Conservation (phyloP, 306 rosid species). For the Cucurbita maxima region DNA sequence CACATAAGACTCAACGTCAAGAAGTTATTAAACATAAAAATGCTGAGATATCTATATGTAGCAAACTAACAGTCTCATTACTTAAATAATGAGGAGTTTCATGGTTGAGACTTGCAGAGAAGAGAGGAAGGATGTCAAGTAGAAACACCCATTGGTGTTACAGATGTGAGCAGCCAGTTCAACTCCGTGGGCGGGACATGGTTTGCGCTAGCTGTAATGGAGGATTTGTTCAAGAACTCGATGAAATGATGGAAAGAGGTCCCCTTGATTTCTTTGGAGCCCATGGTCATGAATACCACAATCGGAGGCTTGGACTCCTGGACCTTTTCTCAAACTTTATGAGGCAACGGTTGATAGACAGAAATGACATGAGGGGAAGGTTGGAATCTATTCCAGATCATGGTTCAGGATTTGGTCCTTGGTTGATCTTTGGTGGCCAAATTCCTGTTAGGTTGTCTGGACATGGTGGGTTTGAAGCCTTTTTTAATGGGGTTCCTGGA, state of each 20-base stretch:
- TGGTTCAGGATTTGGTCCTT: slow-evolving; percentile 14
- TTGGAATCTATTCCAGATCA: slow-evolving; percentile 3
- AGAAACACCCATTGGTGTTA: slow-evolving; percentile 15
- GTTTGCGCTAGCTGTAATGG: slow-evolving; percentile 10
- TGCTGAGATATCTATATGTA: neutral
- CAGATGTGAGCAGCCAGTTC: slow-evolving; percentile 9
- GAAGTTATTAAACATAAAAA: neutral
- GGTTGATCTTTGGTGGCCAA: slow-evolving; percentile 11
- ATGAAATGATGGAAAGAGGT: too few species aligned
- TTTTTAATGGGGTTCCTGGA: slow-evolving; percentile 12
- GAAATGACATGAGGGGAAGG: slow-evolving; percentile 11
- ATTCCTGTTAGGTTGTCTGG: slow-evolving; percentile 5
- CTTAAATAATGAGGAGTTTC: neutral
- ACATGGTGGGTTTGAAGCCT: slow-evolving; percentile 5
- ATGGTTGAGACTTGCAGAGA: neutral
- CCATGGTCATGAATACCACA: neutral
- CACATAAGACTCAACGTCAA: neutral
- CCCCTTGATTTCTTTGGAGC: too few species aligned
- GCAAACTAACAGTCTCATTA: neutral
- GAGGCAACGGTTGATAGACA: slow-evolving; percentile 9
- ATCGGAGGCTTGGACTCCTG: neutral
- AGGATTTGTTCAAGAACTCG: too few species aligned
- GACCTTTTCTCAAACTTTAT: slow-evolving; percentile 8
- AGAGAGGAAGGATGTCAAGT: slow-evolving; percentile 2
- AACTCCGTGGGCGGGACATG: slow-evolving; percentile 1